Evolutionary conservation across 2,329 filamentous ascomycete species (phyloP), one percentile per base, ranked within the genome.

Genomic region (Aspergillus fructus): DNA sequence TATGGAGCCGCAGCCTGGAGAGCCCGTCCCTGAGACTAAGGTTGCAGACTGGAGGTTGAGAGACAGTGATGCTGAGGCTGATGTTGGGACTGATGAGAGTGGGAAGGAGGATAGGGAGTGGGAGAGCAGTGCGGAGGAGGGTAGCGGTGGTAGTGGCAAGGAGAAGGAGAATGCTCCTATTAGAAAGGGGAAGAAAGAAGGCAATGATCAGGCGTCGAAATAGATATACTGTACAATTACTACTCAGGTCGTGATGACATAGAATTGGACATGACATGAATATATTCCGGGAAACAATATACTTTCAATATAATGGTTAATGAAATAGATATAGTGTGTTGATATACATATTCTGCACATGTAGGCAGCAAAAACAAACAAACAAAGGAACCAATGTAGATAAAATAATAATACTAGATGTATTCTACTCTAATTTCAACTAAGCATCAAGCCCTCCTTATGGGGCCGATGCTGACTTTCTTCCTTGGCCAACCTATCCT

Each of bases 1-100:
- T 51, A 79, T 76, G 1, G 85, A 92, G 71, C 90, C 91, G 0
- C 80, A 79, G 15, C 79, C 84, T 37, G 85, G 87, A 3, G 85
- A 89, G 51, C 83, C 85, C 0, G 87, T 96, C 4, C 84, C 84
- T 1, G 88, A 96, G 74, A 84, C 84, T 64, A 74, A 78, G 48
- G 76, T 90, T 1, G 85, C 91, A 0, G 85, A 96, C 68, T 96
- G 91, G 91, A 86, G 87, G 58, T 89, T 89, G 1, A 78, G 71
- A 0, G 76, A 81, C 8, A 40, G 19, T 37, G 49, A 39, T 11
- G 46, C 6, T 19, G 15, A 45, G 37, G 21, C 23, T 17, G 54
- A 40, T 4, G 23, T 70, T 42, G 37, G 17, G 9, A 42, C 68
- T 17, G 66, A 65, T 1, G 67, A 70, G 21, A 23, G 45, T 43